A percentile compares a stretch with the other conserved stretches of the same genome.
These are phyloP conservation scores for Lentinula aciculospora DNA, from an alignment of 768 basidiomycete species.

Conservation along the genomic window DNA sequence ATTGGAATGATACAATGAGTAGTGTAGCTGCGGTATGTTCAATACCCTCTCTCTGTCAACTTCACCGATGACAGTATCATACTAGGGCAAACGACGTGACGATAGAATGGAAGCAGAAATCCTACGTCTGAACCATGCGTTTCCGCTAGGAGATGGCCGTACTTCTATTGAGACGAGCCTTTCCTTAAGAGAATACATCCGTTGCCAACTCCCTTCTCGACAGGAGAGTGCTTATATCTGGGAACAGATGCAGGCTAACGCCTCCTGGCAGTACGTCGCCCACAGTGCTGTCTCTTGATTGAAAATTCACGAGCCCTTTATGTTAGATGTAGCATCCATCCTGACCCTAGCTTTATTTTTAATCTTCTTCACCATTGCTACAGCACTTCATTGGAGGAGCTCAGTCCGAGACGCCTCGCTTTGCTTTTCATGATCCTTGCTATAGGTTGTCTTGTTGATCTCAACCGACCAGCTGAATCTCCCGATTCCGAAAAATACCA, in stretches of 20 bases:
- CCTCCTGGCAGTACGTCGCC: constrained; percentile 55
- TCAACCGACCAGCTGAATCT: constrained; percentile 37
- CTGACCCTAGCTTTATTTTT: constrained; percentile 58
- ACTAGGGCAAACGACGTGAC: constrained; percentile 8
- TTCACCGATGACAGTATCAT: constrained; percentile 4
- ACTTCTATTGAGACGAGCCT: constrained; percentile 49
- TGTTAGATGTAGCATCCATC: constrained; percentile 57
- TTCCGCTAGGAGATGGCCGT: constrained; percentile 39
- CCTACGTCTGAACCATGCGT: constrained; percentile 47
- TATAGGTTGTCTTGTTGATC: constrained; percentile 62
- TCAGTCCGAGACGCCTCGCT: constrained; percentile 59
- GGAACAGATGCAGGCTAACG: constrained; percentile 56
- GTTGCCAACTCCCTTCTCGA: constrained; percentile 48
- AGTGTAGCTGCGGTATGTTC: neutral
- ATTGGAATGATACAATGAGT: neutral
- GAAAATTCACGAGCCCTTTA: neutral
- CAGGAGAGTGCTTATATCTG: constrained; percentile 57
- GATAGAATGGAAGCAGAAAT: constrained; percentile 36
- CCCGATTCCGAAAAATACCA: constrained; percentile 58
- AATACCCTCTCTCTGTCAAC: constrained; percentile 8
- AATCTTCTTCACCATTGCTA: constrained; percentile 65
- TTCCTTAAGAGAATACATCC: constrained; percentile 49
- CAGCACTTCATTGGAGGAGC: constrained; percentile 40
- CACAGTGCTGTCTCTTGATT: constrained; percentile 1
- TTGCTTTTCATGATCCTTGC: constrained; percentile 68